phyloP scores from a whole-genome alignment of 1,284 basidiomycete species.

The Cerioporus squamosus region DNA sequence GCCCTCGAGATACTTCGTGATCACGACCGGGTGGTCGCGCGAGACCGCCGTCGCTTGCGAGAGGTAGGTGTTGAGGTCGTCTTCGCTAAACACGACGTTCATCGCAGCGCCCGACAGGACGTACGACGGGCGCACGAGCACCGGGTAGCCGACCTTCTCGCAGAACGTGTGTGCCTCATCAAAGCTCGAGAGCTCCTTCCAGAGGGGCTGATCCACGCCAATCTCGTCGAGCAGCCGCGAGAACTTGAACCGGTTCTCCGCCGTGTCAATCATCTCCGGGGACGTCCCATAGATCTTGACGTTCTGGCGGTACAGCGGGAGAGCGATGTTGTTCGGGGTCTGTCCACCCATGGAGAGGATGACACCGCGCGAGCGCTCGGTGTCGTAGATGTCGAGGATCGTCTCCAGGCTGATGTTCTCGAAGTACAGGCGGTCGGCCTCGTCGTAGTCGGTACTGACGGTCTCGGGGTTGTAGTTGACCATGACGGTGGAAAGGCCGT shows the following conservation, averaged over 20 bases:
- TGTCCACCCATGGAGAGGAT: conserved; percentile 99
- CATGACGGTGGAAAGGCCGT: conserved; percentile 97
- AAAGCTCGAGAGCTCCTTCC: conserved; percentile 96
- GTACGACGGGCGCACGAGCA: conserved; percentile 96
- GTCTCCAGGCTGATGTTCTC: conserved; percentile 98
- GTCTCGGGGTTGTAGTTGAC: conserved; percentile 99
- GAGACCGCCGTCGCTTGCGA: conserved; percentile 97
- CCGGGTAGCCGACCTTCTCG: conserved; percentile 91
- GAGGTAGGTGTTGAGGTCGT: conserved; percentile 91
- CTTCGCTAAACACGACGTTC: conserved; percentile 96
- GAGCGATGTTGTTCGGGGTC: conserved; percentile 97
- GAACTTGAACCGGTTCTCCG: conserved; percentile 99
- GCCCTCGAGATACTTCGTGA: conserved; percentile 98
- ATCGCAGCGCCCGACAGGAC: conserved; percentile 98
- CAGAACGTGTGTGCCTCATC: conserved; percentile 90
- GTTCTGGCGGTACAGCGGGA: conserved; percentile 92
- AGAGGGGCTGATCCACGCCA: conserved; percentile 94
- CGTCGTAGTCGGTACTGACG: conserved; percentile 98
- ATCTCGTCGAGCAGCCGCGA: conserved; percentile 97
- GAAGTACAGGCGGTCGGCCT: conserved; percentile 97
- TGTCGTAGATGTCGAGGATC: conserved; percentile 96
- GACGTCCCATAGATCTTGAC: conserved; percentile 99
- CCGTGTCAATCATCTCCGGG: conserved; percentile 99
- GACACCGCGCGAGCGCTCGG: conserved; percentile 88
- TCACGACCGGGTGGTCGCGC: conserved; percentile 97